Percentiles rank a stretch among this genome's conserved stretches.
phyloP scores from a whole-genome alignment of 352 stramenopile species.

The Pythium scleroteichum region DNA sequence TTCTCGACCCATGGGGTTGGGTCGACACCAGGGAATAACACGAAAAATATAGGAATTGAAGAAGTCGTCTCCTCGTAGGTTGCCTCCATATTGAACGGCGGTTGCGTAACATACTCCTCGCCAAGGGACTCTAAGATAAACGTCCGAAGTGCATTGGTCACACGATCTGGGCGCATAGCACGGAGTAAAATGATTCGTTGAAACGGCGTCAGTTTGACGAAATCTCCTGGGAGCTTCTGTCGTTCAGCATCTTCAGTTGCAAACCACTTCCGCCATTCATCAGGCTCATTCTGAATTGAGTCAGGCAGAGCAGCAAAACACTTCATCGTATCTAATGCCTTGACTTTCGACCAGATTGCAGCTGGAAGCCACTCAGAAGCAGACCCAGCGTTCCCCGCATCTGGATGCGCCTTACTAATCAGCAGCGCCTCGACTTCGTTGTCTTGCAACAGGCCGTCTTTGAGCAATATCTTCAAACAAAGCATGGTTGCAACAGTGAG shows the following conservation, averaged over 20 bases:
- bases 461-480: constrained; percentile 93
- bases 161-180: constrained; percentile 92
- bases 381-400: constrained; percentile 92
- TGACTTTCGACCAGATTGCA: constrained; percentile 91
- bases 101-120: constrained; percentile 91
- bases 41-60: constrained; percentile 95
- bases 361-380: constrained; percentile 92
- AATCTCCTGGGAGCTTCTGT: constrained; percentile 93
- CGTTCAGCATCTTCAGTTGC: constrained; percentile 94
- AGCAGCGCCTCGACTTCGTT: constrained; percentile 93
- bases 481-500: constrained; percentile 94
- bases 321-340: constrained; percentile 92
- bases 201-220: constrained; percentile 79
- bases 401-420: constrained; percentile 79
- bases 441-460: constrained; percentile 79
- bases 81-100: constrained; percentile 90
- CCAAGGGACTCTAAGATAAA: constrained; percentile 91
- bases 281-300: constrained; percentile 95
- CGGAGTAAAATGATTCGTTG: constrained; percentile 89
- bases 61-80: constrained; percentile 92
- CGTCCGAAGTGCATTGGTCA: constrained; percentile 91
- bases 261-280: constrained; percentile 97
- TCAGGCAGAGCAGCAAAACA: constrained; percentile 93
- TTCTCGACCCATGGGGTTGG: constrained; percentile 95
- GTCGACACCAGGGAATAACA: constrained; percentile 94